Percentiles rank a stretch among this genome's conserved stretches.
These are phyloP conservation scores for Lipomyces yamadae DNA, from an alignment of 805 yeast species.

Conservation along the genomic window DNA sequence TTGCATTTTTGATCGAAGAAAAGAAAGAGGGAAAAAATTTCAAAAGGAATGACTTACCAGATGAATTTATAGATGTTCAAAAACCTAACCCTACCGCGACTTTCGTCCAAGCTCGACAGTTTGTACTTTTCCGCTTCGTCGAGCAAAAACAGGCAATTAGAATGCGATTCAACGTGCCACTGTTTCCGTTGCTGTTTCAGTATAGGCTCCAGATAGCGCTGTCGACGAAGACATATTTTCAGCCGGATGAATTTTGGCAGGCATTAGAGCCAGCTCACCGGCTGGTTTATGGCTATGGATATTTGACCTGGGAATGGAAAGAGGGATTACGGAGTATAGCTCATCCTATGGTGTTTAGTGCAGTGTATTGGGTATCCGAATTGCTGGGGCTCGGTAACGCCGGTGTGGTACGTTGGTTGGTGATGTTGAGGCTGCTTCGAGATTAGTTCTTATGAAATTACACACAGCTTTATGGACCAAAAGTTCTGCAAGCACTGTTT, in stretches of 20 bases:
- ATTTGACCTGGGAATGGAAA: constrained; percentile 93
- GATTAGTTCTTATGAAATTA: neutral
- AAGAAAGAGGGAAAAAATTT: constrained; percentile 20
- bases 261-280: constrained; percentile 88
- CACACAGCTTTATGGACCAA: constrained; percentile 54
- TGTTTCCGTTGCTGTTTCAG: constrained; percentile 39
- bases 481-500: constrained; percentile 66
- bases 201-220: constrained; percentile 68
- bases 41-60: neutral
- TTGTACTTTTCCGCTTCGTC: neutral
- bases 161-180: neutral
- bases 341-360: constrained; percentile 75
- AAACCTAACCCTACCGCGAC: constrained; percentile 5
- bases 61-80: neutral
- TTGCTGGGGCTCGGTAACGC: constrained; percentile 47
- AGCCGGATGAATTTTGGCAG: constrained; percentile 96
- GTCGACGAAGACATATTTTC: constrained; percentile 76
- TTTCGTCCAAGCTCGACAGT: too few relatives aligned
- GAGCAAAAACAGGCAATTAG: neutral
- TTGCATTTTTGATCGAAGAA: constrained; percentile 36
- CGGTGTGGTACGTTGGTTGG: constrained; percentile 42
- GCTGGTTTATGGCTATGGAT: constrained; percentile 77
- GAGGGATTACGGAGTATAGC: constrained; percentile 73
- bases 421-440: neutral
- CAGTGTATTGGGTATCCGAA: constrained; percentile 49